Conservation (phyloP, 2,329 filamentous ascomycete species). For the Sporothrix mexicana region DNA sequence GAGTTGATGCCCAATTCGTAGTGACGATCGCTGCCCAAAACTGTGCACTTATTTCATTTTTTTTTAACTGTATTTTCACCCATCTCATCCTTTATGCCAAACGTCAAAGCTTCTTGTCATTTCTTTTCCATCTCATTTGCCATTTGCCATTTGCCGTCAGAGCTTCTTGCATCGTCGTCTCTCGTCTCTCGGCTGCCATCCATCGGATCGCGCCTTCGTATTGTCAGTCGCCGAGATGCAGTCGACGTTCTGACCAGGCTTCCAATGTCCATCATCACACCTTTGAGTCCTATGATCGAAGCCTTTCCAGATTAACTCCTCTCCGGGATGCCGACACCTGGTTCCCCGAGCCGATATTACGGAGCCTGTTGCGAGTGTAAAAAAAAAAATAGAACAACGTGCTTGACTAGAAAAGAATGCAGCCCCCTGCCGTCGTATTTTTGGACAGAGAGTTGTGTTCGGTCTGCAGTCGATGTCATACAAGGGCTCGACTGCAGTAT, state of each 20-base stretch:
- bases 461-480: not conserved
- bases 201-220: not conserved
- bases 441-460: not conserved
- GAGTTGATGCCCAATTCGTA: conserved; percentile 10
- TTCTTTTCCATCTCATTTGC: not conserved
- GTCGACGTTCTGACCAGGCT: not conserved
- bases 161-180: too few species aligned
- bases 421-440: conserved; percentile 4
- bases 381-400: not conserved
- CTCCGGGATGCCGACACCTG: conserved; percentile 17
- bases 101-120: too few species aligned
- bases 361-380: not conserved
- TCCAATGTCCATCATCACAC: too few species aligned
- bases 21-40: conserved; percentile 18
- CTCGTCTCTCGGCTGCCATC: too few species aligned
- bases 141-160: too few species aligned
- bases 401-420: not conserved
- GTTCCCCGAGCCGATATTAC: conserved; percentile 22
- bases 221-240: conserved; percentile 3
- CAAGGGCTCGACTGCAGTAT: conserved; percentile 3
- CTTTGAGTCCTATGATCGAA: too few species aligned
- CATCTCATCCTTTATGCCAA: not conserved
- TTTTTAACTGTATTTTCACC: not conserved
- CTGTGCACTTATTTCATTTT: conserved; percentile 4
- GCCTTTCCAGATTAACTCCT: not conserved